A percentile compares a stretch with the other conserved stretches of the same genome.
These are phyloP conservation scores for Nyssa sinensis DNA, from an alignment of 148 eudicot species.

Conservation along the genomic window DNA sequence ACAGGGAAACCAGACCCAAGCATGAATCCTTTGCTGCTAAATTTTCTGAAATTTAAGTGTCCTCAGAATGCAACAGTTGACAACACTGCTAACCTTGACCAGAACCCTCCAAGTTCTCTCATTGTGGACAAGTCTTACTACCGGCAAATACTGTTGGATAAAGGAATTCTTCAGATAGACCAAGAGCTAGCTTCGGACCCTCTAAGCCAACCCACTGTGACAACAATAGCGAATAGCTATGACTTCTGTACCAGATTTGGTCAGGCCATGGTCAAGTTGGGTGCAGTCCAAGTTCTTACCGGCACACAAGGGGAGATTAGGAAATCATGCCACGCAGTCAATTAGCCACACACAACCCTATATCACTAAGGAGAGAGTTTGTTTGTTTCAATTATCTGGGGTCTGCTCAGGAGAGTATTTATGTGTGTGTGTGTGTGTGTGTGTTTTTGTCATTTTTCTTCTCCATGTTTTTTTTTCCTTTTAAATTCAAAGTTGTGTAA, in stretches of 20 bases:
- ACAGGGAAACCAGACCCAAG: constrained; percentile 36
- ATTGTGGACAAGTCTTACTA: constrained; percentile 47
- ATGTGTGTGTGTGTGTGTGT: too few species aligned
- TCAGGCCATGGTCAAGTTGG: constrained; percentile 65
- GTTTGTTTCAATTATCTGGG: neutral
- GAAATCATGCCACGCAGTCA: constrained; percentile 39
- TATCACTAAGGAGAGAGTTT: neutral
- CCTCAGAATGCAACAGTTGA: constrained; percentile 25
- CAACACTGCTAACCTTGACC: constrained; percentile 42
- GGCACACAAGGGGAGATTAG: constrained; percentile 55
- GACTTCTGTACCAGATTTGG: constrained; percentile 51
- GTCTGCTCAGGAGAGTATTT: too few species aligned
- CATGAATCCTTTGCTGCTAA: constrained; percentile 27
- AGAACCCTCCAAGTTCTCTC: constrained; percentile 29
- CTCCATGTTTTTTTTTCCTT: too few species aligned
- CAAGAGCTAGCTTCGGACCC: constrained; percentile 44
- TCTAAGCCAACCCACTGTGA: constrained; percentile 30
- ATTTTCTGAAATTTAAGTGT: constrained; percentile 23
- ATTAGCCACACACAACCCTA: neutral
- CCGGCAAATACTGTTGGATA: constrained; percentile 26
- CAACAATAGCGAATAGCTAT: constrained; percentile 24
- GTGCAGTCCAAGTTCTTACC: constrained; percentile 42
- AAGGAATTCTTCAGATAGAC: constrained; percentile 53
- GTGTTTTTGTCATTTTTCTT: too few species aligned
- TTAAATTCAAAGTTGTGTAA: neutral